Evolutionary conservation across 192 early-diverging fungal genomes (phyloP).

Genomic region (Coemansia sp.): DNA sequence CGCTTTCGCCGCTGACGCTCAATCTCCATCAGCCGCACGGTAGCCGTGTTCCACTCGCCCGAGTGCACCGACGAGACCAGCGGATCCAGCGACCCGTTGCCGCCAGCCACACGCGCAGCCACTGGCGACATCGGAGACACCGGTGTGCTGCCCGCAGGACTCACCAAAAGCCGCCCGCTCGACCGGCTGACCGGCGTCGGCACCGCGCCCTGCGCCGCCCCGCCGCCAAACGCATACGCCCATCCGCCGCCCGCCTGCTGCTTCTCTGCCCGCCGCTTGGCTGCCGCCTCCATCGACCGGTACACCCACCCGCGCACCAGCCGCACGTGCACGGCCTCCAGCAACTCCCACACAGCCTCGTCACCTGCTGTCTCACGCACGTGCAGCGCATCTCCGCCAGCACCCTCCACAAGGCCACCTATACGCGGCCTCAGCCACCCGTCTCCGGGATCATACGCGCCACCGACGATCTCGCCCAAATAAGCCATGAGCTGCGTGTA

Average conservation of each 20-base stretch:
- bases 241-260: conserved; percentile 4
- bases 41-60: conserved; percentile 32
- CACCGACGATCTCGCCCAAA: conserved; percentile 27
- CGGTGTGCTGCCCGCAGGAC: neutral
- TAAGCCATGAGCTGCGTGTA: conserved; percentile 27
- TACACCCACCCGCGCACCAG: conserved; percentile 46
- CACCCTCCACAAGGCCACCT: too few relatives aligned
- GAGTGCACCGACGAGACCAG: conserved; percentile 47
- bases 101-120: conserved; percentile 1
- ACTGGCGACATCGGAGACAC: neutral
- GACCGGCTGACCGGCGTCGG: neutral
- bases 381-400: too few relatives aligned
- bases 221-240: neutral
- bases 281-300: conserved; percentile 18
- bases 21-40: conserved; percentile 36
- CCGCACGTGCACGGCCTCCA: conserved; percentile 32
- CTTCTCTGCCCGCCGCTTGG: conserved; percentile 8
- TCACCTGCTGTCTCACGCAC: too few relatives aligned
- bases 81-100: conserved; percentile 28
- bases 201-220: neutral
- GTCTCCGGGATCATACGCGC: conserved; percentile 18
- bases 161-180: neutral
- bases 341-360: too few relatives aligned
- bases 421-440: too few relatives aligned
- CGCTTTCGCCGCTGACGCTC: conserved; percentile 21